Evolutionary conservation across 345 rosid genomes (phyloP).

Genomic region (Ceriops tagal): DNA sequence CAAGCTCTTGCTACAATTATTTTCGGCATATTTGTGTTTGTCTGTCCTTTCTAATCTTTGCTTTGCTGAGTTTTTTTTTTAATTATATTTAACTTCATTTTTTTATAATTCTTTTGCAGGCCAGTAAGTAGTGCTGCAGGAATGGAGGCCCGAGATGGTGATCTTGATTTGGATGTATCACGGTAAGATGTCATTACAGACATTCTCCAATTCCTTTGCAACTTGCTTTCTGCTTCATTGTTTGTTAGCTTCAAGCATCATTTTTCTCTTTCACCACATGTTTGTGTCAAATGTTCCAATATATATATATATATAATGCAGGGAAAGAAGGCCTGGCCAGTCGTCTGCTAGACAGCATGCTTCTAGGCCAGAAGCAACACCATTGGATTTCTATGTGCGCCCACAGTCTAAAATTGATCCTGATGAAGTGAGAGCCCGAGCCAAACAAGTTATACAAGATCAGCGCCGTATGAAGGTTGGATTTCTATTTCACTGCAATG

Average conservation of each 20-base stretch:
- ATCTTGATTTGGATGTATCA: slow-evolving; percentile 72
- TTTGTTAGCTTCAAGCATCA: not conserved
- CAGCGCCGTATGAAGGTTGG: slow-evolving; percentile 89
- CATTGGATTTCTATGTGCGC: slow-evolving; percentile 84
- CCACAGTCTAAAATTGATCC: slow-evolving; percentile 97
- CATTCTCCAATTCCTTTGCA: no score
- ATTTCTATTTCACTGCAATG: not conserved
- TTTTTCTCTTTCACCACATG: not conserved
- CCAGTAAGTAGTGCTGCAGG: slow-evolving; percentile 58
- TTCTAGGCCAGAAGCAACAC: slow-evolving; percentile 93
- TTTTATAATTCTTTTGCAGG: slow-evolving; percentile 31
- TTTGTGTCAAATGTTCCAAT: not conserved
- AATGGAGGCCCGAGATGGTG: slow-evolving; percentile 87
- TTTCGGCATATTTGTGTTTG: not conserved
- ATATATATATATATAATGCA: slow-evolving; percentile 14
- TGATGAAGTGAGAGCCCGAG: slow-evolving; percentile 78
- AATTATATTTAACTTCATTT: slow-evolving; percentile 1
- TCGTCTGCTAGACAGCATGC: slow-evolving; percentile 66
- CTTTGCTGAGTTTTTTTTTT: not conserved
- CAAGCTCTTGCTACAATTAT: not conserved
- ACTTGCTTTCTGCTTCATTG: not conserved
- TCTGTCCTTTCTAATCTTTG: not conserved
- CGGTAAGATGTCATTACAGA: slow-evolving; percentile 43
- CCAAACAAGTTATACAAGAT: slow-evolving; percentile 75
- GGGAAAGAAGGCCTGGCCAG: slow-evolving; percentile 67